These are phyloP conservation scores for Teratosphaeria pseudoeucalypti DNA, from an alignment of 2,329 filamentous ascomycete species.

Conservation along the genomic window DNA sequence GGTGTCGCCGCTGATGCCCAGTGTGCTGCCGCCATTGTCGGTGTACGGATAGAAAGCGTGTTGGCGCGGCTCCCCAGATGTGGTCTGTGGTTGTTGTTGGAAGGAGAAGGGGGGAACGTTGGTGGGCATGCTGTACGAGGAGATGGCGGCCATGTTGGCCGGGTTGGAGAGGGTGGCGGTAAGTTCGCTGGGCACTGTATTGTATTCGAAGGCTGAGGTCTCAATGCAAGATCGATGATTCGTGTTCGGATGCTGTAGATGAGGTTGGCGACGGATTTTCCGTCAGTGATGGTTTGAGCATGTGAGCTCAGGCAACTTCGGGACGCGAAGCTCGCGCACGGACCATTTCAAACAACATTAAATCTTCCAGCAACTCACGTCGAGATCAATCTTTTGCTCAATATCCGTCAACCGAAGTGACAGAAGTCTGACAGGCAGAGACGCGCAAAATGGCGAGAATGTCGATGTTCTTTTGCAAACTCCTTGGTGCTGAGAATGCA, in stretches of 20 bases:
- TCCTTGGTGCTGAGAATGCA: too few species aligned
- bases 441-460: too few species aligned
- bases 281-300: not conserved
- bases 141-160: constrained; percentile 44
- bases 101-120: constrained; percentile 52
- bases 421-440: too few species aligned
- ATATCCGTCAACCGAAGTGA: too few species aligned
- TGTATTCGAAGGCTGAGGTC: not conserved
- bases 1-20: constrained; percentile 86
- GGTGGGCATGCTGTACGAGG: constrained; percentile 40
- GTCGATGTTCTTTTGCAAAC: too few species aligned
- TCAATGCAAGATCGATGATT: not conserved
- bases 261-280: not conserved
- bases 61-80: constrained; percentile 45
- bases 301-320: not conserved
- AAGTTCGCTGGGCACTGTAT: not conserved
- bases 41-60: constrained; percentile 95
- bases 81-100: constrained; percentile 39
- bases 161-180: not conserved
- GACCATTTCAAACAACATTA: not conserved
- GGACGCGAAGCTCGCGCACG: not conserved
- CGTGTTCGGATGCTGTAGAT: not conserved
- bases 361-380: not conserved
- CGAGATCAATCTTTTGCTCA: not conserved
- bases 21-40: constrained; percentile 92